phyloP scores from a whole-genome alignment of 768 basidiomycete species.

The Panaeolus cyanescens region DNA sequence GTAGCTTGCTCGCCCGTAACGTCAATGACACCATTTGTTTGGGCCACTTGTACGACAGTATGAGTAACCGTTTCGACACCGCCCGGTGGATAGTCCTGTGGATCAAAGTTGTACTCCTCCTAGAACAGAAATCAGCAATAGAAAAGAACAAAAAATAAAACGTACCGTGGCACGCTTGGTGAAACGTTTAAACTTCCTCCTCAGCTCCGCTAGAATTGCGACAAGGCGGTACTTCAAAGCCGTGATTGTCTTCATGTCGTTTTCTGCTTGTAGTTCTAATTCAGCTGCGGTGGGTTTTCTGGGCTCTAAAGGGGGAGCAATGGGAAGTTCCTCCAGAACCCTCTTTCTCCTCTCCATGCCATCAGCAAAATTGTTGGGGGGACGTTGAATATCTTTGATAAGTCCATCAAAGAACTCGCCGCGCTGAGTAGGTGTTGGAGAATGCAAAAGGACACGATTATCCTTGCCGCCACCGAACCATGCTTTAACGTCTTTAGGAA shows the following conservation, averaged over 20 bases:
- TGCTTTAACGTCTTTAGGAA: slow-evolving; percentile 80
- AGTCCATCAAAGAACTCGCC: slow-evolving; percentile 76
- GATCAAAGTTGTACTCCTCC: slow-evolving; percentile 76
- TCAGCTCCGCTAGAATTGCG: slow-evolving; percentile 84
- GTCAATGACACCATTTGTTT: slow-evolving; percentile 47
- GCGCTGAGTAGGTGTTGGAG: slow-evolving; percentile 59
- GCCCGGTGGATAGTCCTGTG: slow-evolving; percentile 14
- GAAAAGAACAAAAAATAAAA: slow-evolving; percentile 13
- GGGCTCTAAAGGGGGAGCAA: slow-evolving; percentile 91
- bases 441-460: slow-evolving; percentile 66
- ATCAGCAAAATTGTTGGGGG: slow-evolving; percentile 89
- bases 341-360: slow-evolving; percentile 83
- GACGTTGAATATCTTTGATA: slow-evolving; percentile 66
- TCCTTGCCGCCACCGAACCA: slow-evolving; percentile 89
- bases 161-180: slow-evolving; percentile 77
- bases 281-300: slow-evolving; percentile 81
- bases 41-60: slow-evolving; percentile 24
- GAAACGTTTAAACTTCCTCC: slow-evolving; percentile 91
- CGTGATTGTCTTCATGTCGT: slow-evolving; percentile 75
- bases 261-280: slow-evolving; percentile 79
- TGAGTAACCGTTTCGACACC: slow-evolving; percentile 24
- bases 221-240: slow-evolving; percentile 90
- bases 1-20: slow-evolving; percentile 37
- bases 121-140: slow-evolving; percentile 29
- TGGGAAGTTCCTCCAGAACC: slow-evolving; percentile 79